Conservation (phyloP, 768 basidiomycete species). For the Coprinopsis strossmayeri region DNA sequence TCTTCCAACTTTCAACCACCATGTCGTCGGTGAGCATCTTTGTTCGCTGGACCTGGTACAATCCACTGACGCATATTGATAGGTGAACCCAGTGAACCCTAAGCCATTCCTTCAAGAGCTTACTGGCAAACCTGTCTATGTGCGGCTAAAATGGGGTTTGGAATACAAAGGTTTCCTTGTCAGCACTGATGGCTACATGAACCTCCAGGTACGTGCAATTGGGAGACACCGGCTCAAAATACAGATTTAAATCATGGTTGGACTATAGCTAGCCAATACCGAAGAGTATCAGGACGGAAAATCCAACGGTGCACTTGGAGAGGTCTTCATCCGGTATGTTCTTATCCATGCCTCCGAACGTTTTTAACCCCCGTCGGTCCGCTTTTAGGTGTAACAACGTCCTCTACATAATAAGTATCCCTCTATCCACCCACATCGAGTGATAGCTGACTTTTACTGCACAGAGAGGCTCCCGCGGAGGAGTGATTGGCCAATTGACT, state of each 20-base stretch:
- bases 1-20: slow-evolving; percentile 33
- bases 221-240: background rate
- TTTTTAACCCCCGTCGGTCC: slow-evolving; percentile 12
- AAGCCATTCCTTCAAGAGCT: slow-evolving; percentile 99
- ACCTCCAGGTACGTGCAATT: slow-evolving; percentile 70
- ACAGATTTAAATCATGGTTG: background rate
- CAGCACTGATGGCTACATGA: slow-evolving; percentile 99
- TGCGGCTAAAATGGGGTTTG: slow-evolving; percentile 96
- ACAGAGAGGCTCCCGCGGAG: slow-evolving; percentile 74
- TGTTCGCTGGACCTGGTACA: slow-evolving; percentile 6
- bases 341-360: slow-evolving; percentile 2
- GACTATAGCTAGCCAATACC: slow-evolving; percentile 85
- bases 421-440: slow-evolving; percentile 7
- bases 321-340: slow-evolving; percentile 93
- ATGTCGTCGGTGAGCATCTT: slow-evolving; percentile 56
- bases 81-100: slow-evolving; percentile 94
- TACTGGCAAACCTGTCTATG: slow-evolving; percentile 94
- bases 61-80: slow-evolving; percentile 13
- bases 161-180: slow-evolving; percentile 99
- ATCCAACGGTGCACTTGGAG: slow-evolving; percentile 94
- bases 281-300: slow-evolving; percentile 97
- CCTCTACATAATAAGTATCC: slow-evolving; percentile 83
- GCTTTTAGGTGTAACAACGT: slow-evolving; percentile 84
- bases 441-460: slow-evolving; percentile 20
- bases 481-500: slow-evolving; percentile 13